These are phyloP conservation scores for Neonectria coccinea DNA, from an alignment of 2,329 filamentous ascomycete species.

Conservation along the genomic window DNA sequence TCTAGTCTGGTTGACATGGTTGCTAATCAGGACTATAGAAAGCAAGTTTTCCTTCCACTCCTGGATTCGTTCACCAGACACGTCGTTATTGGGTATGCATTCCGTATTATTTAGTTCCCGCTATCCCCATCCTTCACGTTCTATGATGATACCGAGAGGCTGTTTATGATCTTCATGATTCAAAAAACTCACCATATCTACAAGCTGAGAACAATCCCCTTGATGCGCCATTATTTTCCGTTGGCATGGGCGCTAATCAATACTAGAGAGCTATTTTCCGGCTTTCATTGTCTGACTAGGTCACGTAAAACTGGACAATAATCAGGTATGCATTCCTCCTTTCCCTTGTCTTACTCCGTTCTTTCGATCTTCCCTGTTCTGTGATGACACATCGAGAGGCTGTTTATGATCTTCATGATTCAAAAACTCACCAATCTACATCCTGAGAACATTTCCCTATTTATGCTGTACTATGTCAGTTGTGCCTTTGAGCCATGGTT, in stretches of 20 bases:
- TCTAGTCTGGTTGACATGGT: background rate
- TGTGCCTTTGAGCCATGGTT: background rate
- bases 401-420: slow-evolving; percentile 61
- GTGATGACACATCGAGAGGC: slow-evolving; percentile 59
- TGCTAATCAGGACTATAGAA: slow-evolving; percentile 14
- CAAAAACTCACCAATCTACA: slow-evolving; percentile 48
- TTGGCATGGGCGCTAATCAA: background rate
- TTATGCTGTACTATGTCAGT: no score
- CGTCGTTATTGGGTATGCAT: slow-evolving; percentile 8
- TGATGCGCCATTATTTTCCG: background rate
- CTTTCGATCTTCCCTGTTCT: slow-evolving; percentile 26
- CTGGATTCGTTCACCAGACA: background rate
- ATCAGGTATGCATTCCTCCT: background rate
- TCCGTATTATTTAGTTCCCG: background rate
- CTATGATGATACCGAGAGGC: slow-evolving; percentile 59
- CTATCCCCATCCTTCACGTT: slow-evolving; percentile 21
- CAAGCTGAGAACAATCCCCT: slow-evolving; percentile 29
- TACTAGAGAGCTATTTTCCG: background rate
- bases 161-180: slow-evolving; percentile 61
- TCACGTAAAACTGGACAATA: background rate
- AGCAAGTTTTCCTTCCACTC: background rate
- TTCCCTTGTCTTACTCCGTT: background rate
- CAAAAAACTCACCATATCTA: slow-evolving; percentile 48
- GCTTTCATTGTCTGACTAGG: background rate
- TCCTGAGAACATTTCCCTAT: slow-evolving; percentile 19